Evolutionary conservation across 305 asterid species (phyloP).

Genomic region (Ajuga reptans): DNA sequence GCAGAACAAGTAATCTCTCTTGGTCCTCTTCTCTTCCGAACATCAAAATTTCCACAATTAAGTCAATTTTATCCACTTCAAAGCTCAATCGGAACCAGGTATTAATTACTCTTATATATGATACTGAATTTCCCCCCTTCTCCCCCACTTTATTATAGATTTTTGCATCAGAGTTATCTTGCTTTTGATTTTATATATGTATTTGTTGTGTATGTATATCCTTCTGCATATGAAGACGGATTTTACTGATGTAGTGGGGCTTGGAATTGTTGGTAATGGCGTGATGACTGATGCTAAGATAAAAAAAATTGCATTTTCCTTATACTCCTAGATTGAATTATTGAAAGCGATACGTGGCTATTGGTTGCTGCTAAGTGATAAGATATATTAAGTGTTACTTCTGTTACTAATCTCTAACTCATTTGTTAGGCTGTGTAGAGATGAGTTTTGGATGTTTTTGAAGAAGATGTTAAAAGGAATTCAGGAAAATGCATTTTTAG

Average conservation of each 20-base stretch:
- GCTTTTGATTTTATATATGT: neutral
- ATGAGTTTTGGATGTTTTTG: neutral
- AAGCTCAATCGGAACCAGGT: constrained; percentile 37
- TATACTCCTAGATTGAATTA: neutral
- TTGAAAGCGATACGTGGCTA: neutral
- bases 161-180: neutral
- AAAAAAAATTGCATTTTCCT: neutral
- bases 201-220: neutral
- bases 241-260: neutral
- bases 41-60: constrained; percentile 28
- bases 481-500: neutral
- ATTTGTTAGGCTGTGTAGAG: neutral
- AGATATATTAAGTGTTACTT: neutral
- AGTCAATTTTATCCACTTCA: constrained; percentile 21
- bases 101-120: neutral
- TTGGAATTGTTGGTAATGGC: neutral
- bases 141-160: neutral
- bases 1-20: constrained; percentile 30
- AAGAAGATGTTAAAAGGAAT: neutral
- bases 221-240: neutral
- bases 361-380: neutral
- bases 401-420: neutral
- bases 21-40: constrained; percentile 64
- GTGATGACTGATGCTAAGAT: constrained; percentile 6
- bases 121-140: neutral